Evolutionary conservation across 2,329 filamentous ascomycete species (phyloP), one percentile per base, ranked within the genome.

Genomic region (Paracamarosporium sp.): DNA sequence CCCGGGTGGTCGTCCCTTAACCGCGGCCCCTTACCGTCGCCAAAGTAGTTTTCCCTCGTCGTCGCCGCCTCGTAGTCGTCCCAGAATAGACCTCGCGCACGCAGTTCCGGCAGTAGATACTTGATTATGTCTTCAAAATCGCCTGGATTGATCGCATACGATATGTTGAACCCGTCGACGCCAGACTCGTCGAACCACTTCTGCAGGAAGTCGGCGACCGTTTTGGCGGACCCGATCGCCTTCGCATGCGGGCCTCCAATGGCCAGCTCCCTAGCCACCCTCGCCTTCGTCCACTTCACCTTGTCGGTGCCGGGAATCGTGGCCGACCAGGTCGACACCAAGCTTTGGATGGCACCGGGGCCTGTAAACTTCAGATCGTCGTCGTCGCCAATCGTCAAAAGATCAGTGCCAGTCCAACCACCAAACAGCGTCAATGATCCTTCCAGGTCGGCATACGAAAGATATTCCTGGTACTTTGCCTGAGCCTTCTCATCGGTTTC

Each of bases 351-450:
- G 7, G 45, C 43, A 25, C 25, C 25, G n/a, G 43, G 25, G 7
- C 25, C 43, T 22, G 43, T 46, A 20, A 50, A 41, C 20, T 24
- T 25, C 20, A 41, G 17, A n/a, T 88, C 25, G 6, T 46, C 43
- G 43, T 46, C 43, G 22, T 46, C 12, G 4, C 25, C 12, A n/a
- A 87, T 88, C 25, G 79, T 73, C 8, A 79, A 76, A 40, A 88
- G 73, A 66, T 89, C 85, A 45, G 88, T 85, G 1, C 86, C 89
- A 0, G 88, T 90, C 88, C 88, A 91, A 1, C 88, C 88, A 12
- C 88, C 87, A 64, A 91, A 91, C 24, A 91, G 73, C 1, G 88
- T 86, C 53, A 90, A 69, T 0, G 88, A 88, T 2, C 89, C 89
- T 62, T 88, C 88, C 43, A 83, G 79, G 4, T 82, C 82, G 3